Evolutionary conservation across 768 basidiomycete genomes (phyloP).

Genomic region (Agaricus subrufescens): DNA sequence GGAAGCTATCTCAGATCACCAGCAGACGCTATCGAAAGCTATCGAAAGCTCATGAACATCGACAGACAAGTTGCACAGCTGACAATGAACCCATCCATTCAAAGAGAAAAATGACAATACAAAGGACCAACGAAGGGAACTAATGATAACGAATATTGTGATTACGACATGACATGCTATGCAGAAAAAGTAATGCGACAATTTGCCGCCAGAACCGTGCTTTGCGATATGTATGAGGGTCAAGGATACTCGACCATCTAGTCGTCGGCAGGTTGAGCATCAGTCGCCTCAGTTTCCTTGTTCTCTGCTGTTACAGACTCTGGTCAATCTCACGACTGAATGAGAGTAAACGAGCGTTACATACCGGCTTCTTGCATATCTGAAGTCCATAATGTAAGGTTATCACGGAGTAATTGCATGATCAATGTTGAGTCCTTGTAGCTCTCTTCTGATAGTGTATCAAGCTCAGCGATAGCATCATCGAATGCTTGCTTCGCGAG

Average conservation of each 20-base stretch:
- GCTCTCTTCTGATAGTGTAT: conserved; percentile 96
- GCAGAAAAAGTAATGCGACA: conserved; percentile 7
- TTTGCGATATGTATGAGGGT: background rate
- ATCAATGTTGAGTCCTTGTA: conserved; percentile 99
- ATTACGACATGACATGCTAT: conserved; percentile 10
- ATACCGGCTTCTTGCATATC: conserved; percentile 92
- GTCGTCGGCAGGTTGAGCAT: conserved; percentile 57
- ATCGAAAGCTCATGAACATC: background rate
- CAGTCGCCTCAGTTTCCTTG: conserved; percentile 59
- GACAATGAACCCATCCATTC: conserved; percentile 7
- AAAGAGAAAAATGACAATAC: conserved; percentile 6
- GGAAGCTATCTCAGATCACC: background rate
- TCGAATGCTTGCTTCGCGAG: conserved; percentile 99
- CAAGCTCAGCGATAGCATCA: conserved; percentile 97
- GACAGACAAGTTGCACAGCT: background rate
- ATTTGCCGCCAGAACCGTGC: background rate
- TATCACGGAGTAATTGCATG: conserved; percentile 95
- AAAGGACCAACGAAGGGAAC: conserved; percentile 2
- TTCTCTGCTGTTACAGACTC: conserved; percentile 41
- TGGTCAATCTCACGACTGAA: conserved; percentile 10
- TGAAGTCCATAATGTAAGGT: conserved; percentile 96
- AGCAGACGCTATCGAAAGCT: background rate
- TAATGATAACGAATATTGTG: conserved; percentile 9
- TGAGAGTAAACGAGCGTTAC: conserved; percentile 20
- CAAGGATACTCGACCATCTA: conserved; percentile 26